Percentiles rank a stretch among this genome's conserved stretches.
Evolutionary conservation across 1,284 basidiomycete species (phyloP).

Genomic region (Tylopilus orsonianus): DNA sequence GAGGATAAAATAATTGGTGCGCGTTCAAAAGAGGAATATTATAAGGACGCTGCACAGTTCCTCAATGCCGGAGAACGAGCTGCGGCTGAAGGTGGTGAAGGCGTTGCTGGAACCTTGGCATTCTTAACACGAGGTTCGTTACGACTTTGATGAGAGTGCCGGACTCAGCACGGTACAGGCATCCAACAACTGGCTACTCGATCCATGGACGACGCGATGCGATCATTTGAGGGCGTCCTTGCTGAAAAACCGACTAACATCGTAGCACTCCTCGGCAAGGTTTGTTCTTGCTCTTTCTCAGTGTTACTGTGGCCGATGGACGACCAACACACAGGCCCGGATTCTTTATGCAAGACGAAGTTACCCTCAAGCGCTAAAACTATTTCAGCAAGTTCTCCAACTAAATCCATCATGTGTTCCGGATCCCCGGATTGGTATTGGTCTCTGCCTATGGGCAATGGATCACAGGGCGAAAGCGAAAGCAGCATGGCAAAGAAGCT

Average conservation of each 20-base stretch:
- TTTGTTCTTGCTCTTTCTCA: conserved; percentile 23
- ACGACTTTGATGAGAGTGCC: neutral
- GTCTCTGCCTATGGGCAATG: conserved; percentile 87
- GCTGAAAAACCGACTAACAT: conserved; percentile 78
- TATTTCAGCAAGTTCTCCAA: conserved; percentile 82
- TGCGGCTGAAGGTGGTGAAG: conserved; percentile 51
- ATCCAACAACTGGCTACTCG: conserved; percentile 81
- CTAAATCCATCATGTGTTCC: conserved; percentile 78
- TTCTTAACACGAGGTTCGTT: conserved; percentile 67
- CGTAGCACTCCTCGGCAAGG: conserved; percentile 78
- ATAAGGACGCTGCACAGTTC: conserved; percentile 66
- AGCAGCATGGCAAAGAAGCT: conserved; percentile 83
- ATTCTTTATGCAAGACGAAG: conserved; percentile 79
- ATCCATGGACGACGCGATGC: conserved; percentile 75
- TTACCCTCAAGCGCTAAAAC: conserved; percentile 74
- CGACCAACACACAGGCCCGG: conserved; percentile 55
- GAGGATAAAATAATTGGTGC: conserved; percentile 64
- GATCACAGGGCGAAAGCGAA: conserved; percentile 78
- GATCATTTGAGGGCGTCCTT: conserved; percentile 83
- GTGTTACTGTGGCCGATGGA: neutral
- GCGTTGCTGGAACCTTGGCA: conserved; percentile 50
- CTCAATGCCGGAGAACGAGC: conserved; percentile 66
- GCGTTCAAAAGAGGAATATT: conserved; percentile 68
- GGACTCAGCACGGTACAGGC: conserved; percentile 42
- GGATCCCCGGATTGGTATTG: conserved; percentile 92